Conservation (phyloP, 257 asterid genomes). For the Solanum sejunctum region DNA sequence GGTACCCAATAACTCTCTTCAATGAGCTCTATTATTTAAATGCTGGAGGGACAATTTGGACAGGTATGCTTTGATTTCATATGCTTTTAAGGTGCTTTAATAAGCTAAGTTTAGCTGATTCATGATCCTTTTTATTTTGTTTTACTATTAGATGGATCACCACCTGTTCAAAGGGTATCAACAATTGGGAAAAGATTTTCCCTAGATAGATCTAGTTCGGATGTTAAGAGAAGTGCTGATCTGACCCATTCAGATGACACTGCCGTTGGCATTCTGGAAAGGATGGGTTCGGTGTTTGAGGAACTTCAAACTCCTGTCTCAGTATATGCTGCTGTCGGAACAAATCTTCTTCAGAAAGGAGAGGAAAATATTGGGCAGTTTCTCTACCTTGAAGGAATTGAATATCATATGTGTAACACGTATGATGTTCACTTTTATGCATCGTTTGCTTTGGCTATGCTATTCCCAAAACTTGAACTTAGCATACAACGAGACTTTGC, state of each 20-base stretch:
- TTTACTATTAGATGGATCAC: constrained; percentile 62
- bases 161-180: constrained; percentile 51
- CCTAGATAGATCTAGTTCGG: constrained; percentile 33
- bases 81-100: not conserved
- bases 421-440: constrained; percentile 92
- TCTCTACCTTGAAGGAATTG: constrained; percentile 91
- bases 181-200: constrained; percentile 50
- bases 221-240: not conserved
- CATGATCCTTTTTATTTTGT: not conserved
- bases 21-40: constrained; percentile 92
- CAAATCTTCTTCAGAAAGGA: constrained; percentile 51
- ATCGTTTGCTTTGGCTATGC: constrained; percentile 61
- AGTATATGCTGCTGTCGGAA: constrained; percentile 60
- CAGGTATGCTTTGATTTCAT: constrained; percentile 30
- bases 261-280: constrained; percentile 60
- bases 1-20: constrained; percentile 91
- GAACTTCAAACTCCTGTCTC: constrained; percentile 55
- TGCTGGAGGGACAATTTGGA: constrained; percentile 95
- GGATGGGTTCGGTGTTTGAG: constrained; percentile 58
- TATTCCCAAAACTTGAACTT: constrained; percentile 86
- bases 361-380: constrained; percentile 93
- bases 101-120: not conserved
- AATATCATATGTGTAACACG: constrained; percentile 91
- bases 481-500: constrained; percentile 94
- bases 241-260: constrained; percentile 39